Evolutionary conservation across 2,329 filamentous ascomycete genomes (phyloP), one percentile per base, ranked within the genome.

Genomic region (Diaporthe caulivora): DNA sequence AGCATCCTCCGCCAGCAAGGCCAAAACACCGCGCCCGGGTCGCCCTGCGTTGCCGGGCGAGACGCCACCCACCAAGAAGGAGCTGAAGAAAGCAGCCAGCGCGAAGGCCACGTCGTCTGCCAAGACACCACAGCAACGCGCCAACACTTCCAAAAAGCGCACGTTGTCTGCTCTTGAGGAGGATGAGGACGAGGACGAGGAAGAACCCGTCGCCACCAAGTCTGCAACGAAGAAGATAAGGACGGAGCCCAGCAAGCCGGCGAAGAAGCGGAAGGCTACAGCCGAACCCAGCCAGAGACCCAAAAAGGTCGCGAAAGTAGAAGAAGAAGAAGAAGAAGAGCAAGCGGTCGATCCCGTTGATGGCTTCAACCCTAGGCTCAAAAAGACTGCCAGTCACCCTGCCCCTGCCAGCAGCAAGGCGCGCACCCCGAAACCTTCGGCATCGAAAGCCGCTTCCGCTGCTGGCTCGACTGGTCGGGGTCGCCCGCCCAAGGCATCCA

Each of bases 111-210:
- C 76, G 17, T 26, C 71, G 26, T 13, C 37, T 40, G 58, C 42
- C 60, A 69, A 72, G 37, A 64, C 54, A 21, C 44, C 68, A 9
- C 78, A 84, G 81, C 70, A 62, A 18, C 55, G 42, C 44, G 73
- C 68, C 13, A 76, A 76, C 37, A 72, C 57, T 42, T 69, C 70
- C 24, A 42, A 57, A 26, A 87, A 87, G 81, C 86, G 86, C 79
- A 87, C 87, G 82, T 85, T 86, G 31, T 83, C 87, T 72, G 80
- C 83, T 13, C 85, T 86, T 6, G 67, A 69, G 10, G 64, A 62
- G 5, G 71, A 49, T 10, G 68, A 73, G 34, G 37, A 10, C 8
- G 42, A 57, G n/a, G 37, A 62, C 2, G 57, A 62, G 40, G 58
- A 21, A 29, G 58, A 29, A 8, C 58, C 58, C 24, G 47, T 67